Evolutionary conservation across 495 filamentous ascomycete genomes (phyloP).

Genomic region (Penicillium crystallinum): DNA sequence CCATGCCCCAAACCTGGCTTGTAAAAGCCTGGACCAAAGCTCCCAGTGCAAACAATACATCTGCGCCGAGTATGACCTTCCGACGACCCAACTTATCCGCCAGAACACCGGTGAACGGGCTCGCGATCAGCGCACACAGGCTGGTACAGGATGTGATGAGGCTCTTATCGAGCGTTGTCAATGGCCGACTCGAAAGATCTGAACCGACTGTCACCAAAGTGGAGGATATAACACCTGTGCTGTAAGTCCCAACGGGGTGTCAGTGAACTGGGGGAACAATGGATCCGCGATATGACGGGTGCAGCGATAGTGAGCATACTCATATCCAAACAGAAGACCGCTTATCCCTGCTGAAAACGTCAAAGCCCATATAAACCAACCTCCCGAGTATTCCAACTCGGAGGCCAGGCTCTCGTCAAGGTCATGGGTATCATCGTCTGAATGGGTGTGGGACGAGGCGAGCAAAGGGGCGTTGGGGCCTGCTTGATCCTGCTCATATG

Average conservation of each 20-base stretch:
- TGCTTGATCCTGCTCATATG: conserved; percentile 19
- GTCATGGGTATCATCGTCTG: conserved; percentile 9
- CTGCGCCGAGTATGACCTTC: conserved; percentile 71
- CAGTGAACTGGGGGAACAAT: conserved; percentile 7
- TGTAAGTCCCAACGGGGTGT: conserved; percentile 27
- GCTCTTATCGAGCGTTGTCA: conserved; percentile 75
- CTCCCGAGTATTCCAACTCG: conserved; percentile 21
- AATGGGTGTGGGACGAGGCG: conserved; percentile 9
- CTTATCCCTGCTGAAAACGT: conserved; percentile 79
- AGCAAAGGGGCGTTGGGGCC: conserved; percentile 32
- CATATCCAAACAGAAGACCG: conserved; percentile 84
- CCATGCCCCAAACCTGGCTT: conserved; percentile 62
- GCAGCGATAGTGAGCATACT: conserved; percentile 34
- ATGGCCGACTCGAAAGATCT: conserved; percentile 61
- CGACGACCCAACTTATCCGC: conserved; percentile 73
- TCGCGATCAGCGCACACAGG: conserved; percentile 70
- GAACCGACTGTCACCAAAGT: conserved; percentile 74
- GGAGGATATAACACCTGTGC: conserved; percentile 87
- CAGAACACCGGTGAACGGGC: conserved; percentile 68
- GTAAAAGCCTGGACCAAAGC: conserved; percentile 65
- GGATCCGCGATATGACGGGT: background rate
- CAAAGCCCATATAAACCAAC: conserved; percentile 63
- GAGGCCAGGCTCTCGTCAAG: conserved; percentile 8
- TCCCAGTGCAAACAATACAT: conserved; percentile 69
- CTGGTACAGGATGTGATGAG: conserved; percentile 79